These are phyloP conservation scores for Gloeopeniophorella convolvens DNA, from an alignment of 768 basidiomycete genomes.

Conservation along the genomic window DNA sequence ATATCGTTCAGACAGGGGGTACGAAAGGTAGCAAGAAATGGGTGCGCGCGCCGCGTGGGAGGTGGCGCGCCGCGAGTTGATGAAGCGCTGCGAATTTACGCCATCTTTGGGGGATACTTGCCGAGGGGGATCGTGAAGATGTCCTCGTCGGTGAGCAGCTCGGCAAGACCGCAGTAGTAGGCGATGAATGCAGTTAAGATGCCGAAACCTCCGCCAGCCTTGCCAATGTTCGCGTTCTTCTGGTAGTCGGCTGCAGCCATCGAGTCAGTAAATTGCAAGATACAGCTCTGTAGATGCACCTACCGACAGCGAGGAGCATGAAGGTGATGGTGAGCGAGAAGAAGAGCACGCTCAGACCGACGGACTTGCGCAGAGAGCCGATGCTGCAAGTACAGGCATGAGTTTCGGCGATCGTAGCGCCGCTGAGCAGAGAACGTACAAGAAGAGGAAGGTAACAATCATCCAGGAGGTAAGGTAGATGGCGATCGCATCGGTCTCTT, in stretches of 20 bases:
- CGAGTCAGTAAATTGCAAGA: conserved; percentile 20
- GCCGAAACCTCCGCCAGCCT: conserved; percentile 40
- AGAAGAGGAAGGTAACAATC: conserved; percentile 60
- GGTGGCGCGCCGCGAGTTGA: too few relatives aligned
- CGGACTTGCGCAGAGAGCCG: conserved; percentile 43
- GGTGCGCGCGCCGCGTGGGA: too few relatives aligned
- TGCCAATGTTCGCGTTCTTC: conserved; percentile 20
- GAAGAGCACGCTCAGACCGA: conserved; percentile 45
- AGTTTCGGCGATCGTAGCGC: not conserved
- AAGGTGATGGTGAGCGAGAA: conserved; percentile 51
- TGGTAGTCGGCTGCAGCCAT: conserved; percentile 6
- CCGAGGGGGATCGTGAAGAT: conserved; percentile 38
- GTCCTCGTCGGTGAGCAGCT: conserved; percentile 35
- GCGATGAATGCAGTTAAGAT: conserved; percentile 42
- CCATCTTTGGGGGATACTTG: not conserved
- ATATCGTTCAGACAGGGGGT: too few relatives aligned
- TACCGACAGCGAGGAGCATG: conserved; percentile 38
- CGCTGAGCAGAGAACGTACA: conserved; percentile 39
- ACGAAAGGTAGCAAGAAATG: too few relatives aligned
- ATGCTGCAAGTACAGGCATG: conserved; percentile 28
- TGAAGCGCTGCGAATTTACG: too few relatives aligned
- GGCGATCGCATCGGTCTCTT: conserved; percentile 55
- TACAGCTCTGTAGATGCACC: conserved; percentile 18
- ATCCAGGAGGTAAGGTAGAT: conserved; percentile 75
- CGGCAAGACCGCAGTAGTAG: conserved; percentile 41